phyloP scores from a whole-genome alignment of 1,284 basidiomycete genomes.

The Heterobasidion parviporum region DNA sequence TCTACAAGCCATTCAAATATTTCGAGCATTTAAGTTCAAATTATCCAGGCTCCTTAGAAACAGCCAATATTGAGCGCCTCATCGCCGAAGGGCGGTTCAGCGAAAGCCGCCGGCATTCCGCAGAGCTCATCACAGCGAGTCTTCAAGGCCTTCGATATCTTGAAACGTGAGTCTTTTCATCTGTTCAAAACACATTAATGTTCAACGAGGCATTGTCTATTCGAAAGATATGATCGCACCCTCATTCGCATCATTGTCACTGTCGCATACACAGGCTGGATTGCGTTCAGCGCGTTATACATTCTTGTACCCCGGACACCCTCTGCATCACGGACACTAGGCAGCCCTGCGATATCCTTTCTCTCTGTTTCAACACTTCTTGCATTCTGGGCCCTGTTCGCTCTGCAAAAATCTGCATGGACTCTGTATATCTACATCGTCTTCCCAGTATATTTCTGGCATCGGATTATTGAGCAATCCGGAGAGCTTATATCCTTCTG shows the following conservation, averaged over 20 bases:
- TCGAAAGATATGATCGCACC: constrained; percentile 57
- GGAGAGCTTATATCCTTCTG: constrained; percentile 21
- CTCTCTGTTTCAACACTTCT: constrained; percentile 25
- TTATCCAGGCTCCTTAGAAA: constrained; percentile 16
- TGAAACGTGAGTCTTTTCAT: constrained; percentile 48
- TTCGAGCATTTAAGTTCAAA: constrained; percentile 34
- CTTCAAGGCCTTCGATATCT: constrained; percentile 73
- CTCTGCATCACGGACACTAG: neutral
- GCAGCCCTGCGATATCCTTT: constrained; percentile 9
- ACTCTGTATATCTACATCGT: constrained; percentile 73
- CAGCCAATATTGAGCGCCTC: constrained; percentile 36
- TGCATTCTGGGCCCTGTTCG: constrained; percentile 45
- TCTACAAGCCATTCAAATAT: constrained; percentile 59
- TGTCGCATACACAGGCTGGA: constrained; percentile 75
- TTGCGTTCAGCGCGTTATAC: constrained; percentile 51
- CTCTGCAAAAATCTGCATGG: constrained; percentile 56
- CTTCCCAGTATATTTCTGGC: constrained; percentile 78
- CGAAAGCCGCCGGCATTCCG: constrained; percentile 42
- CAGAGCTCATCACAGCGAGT: constrained; percentile 46
- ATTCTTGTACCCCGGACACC: constrained; percentile 28
- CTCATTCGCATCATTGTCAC: constrained; percentile 67
- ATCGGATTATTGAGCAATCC: constrained; percentile 22
- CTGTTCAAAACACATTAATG: neutral
- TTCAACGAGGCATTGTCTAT: neutral
- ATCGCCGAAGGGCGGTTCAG: constrained; percentile 37